Base-by-base conservation (phyloP, 139 green algal genomes). In the Chlorella sorokiniana region DNA sequence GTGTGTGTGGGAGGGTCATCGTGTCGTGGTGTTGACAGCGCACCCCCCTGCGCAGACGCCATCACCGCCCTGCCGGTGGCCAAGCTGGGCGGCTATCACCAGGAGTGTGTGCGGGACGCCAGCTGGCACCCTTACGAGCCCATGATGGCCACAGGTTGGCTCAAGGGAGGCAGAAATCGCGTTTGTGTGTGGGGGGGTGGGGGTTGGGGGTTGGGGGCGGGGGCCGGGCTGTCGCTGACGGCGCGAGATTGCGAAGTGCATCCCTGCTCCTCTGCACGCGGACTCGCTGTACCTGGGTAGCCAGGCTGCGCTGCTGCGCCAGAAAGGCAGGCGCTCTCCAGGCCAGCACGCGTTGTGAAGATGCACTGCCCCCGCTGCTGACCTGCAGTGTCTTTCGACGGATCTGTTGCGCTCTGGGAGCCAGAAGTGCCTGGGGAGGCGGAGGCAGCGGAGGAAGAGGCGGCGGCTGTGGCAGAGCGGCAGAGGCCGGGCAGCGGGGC, bases 51-150 rank as follows among this genome's bases (percentile, higher is more conserved):
- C 38, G 83, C 83, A 89, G 96, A 99, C 81, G 62, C 96, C 35
- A 84, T 97, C 9, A 97, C 87, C n/a, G 93, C 89, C 27, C 69
- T 91, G 72, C 37, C 71, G 42, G 88, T 94, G 64, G 29, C 33
- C 7, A 44, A 62, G 61, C 67, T 91, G 38, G 33, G 59, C 0
- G 56, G 77, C 27, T 88, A 92, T 72, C 95, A 98, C 82, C 35
- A 51, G 1, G 86, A 91, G 59, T 82, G 93, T 1, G 94, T 98
- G 70, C 83, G 96, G 22, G 96, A 99, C 90, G 93, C 88, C 81
- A 89, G 76, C 83, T 99, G 96, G 96, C 96, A 99, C 87, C 96
- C 96, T 1, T 81, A 86, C 76, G 70, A 92, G 68, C 93, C 94
- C 0, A 72, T 93, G 76, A 65, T 98, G 48, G 88, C 84, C 18